Percentiles rank a stretch among this genome's conserved stretches.
Conservation (phyloP, 2,329 filamentous ascomycete genomes). For the Colletotrichum abscissum region DNA sequence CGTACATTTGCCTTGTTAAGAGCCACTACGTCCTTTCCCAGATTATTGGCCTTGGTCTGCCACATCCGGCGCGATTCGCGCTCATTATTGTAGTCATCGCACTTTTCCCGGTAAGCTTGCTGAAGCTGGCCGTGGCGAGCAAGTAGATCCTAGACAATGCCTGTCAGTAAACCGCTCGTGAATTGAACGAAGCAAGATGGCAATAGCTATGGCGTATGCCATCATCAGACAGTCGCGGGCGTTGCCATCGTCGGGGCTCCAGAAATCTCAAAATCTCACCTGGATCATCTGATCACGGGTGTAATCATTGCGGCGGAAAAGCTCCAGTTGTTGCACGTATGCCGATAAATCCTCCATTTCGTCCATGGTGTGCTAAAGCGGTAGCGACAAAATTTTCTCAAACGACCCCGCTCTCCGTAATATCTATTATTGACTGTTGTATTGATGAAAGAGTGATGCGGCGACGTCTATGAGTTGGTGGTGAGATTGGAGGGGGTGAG, state of each 20-base stretch:
- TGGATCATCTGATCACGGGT: conserved; percentile 33
- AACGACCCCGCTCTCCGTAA: neutral
- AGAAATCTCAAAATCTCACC: neutral
- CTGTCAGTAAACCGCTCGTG: neutral
- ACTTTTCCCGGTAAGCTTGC: conserved; percentile 29
- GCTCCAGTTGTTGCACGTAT: conserved; percentile 26
- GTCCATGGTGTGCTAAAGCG: conserved; percentile 13
- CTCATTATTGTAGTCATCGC: conserved; percentile 38
- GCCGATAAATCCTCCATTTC: conserved; percentile 2
- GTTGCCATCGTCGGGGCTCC: too few relatives aligned
- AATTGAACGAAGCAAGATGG: too few relatives aligned
- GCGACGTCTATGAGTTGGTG: neutral
- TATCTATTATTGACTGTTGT: neutral
- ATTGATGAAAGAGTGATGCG: neutral
- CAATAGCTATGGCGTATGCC: neutral
- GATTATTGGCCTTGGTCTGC: conserved; percentile 35
- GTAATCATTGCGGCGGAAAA: conserved; percentile 26
- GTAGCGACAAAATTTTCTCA: neutral
- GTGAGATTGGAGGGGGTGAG: neutral
- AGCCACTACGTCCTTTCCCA: conserved; percentile 16
- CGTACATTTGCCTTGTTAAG: conserved; percentile 34
- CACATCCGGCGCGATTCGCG: conserved; percentile 38
- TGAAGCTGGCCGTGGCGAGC: conserved; percentile 15
- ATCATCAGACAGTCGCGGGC: neutral
- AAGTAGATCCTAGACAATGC: conserved; percentile 14